A percentile compares a stretch with the other conserved stretches of the same genome.
Conservation (phyloP, 441 rosid species). For the Aleurites moluccanus region DNA sequence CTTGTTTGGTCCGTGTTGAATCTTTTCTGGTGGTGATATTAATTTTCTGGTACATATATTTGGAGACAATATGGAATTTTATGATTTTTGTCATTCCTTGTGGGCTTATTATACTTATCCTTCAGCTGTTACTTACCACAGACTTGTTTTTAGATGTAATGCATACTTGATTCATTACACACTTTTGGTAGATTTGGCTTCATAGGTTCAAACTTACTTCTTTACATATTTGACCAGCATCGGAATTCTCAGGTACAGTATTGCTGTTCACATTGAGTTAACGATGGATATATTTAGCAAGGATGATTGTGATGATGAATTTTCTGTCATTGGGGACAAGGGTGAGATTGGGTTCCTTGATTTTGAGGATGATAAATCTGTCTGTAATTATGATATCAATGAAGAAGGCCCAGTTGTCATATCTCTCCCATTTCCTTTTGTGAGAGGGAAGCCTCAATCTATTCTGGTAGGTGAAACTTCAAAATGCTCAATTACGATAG, state of each 20-base stretch:
- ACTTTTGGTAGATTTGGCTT: no score
- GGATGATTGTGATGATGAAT: slow-evolving; percentile 33
- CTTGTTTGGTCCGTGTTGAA: no score
- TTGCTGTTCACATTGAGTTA: not conserved
- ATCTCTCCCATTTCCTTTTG: slow-evolving; percentile 47
- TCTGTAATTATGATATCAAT: slow-evolving; percentile 28
- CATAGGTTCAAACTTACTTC: no score
- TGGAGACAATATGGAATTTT: not conserved
- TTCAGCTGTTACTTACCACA: not conserved
- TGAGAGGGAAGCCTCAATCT: slow-evolving; percentile 45
- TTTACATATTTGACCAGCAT: slow-evolving; percentile 5
- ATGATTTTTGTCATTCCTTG: not conserved
- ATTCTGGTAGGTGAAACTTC: slow-evolving; percentile 41
- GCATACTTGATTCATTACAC: not conserved
- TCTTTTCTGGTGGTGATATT: not conserved
- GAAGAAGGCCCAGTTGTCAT: slow-evolving; percentile 37
- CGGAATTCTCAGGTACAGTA: slow-evolving; percentile 24
- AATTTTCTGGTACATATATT: not conserved
- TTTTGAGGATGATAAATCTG: slow-evolving; percentile 38
- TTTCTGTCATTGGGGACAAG: slow-evolving; percentile 40
- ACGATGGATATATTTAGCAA: slow-evolving; percentile 24
- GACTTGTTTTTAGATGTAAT: not conserved
- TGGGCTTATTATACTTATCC: not conserved
- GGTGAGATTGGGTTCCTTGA: slow-evolving; percentile 50
- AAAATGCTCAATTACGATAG: slow-evolving; percentile 37